Evolutionary conservation across 257 asterid genomes (phyloP), one percentile per base, ranked within the genome.

Genomic region (Solanum infundibuliforme): DNA sequence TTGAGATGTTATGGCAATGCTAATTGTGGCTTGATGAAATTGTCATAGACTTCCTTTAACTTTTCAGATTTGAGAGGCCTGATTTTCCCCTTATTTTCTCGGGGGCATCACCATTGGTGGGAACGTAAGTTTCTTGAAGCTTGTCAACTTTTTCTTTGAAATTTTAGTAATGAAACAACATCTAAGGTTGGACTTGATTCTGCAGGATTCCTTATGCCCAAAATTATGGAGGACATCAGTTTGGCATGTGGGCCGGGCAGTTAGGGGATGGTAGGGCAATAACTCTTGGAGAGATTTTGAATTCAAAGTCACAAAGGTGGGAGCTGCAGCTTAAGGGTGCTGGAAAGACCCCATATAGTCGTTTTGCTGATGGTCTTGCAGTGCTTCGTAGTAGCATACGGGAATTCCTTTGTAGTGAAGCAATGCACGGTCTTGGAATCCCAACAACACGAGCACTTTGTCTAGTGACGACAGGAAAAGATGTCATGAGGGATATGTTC

Each of bases 191-290:
- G 41, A 48, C 12, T 34, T 62, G 41, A 66, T 31, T 66, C 87
- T 35, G 83, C 58, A 97, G 99, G 90, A 75, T 94, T 83, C 91
- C 98, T 60, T 96, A 95, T 89, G 96, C 99, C 89, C 99, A 97
- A 86, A 95, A 98, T 92, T 97, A 97, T 87, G 99, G 99, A 65
- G 99, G 99, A 73, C 99, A 97, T 93, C 99, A 97, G 88, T 97
- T 97, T 86, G 99, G 99, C 81, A 93, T 91, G 94, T 97, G 99
- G 99, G 99, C 99, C n/a, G 99, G 99, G 73, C 99, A 97, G 89
- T 91, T 97, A 91, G 99, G 99, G 29, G 99, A 97, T 91, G 99
- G 99, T 68, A 92, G 99, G 87, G 99, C 99, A 86, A 94, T 97
- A 88, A 94, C 98, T 66, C 92, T 97, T 25, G 99, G 99, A 31